Evolutionary conservation across 352 stramenopile genomes (phyloP).

Genomic region (Phytopythium mirpurense): DNA sequence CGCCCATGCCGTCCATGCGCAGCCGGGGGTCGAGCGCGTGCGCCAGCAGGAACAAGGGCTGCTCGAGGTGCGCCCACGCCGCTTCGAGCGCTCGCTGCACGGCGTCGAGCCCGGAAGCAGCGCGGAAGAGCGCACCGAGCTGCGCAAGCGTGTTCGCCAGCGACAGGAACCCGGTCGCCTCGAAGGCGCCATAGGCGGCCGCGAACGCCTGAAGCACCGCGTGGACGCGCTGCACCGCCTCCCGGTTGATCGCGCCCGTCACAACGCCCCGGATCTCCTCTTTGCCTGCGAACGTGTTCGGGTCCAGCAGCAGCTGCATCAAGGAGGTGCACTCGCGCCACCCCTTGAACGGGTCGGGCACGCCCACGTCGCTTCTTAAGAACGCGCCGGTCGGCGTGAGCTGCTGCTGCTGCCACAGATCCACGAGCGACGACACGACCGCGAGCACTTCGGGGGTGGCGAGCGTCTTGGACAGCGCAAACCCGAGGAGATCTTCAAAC

Average conservation of each 20-base stretch:
- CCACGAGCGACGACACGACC: slow-evolving; percentile 26
- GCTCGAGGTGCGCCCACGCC: slow-evolving; percentile 49
- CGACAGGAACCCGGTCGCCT: slow-evolving; percentile 10
- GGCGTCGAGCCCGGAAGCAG: slow-evolving; percentile 36
- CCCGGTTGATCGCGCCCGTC: slow-evolving; percentile 30
- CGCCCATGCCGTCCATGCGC: slow-evolving; percentile 30
- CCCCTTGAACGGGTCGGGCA: slow-evolving; percentile 21
- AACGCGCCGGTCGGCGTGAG: slow-evolving; percentile 18
- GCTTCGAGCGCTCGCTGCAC: slow-evolving; percentile 49
- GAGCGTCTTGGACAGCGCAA: slow-evolving; percentile 37
- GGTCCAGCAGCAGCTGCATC: slow-evolving; percentile 36
- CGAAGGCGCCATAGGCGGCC: slow-evolving; percentile 19
- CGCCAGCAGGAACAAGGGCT: slow-evolving; percentile 60
- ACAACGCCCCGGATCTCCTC: slow-evolving; percentile 20
- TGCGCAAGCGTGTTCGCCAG: slow-evolving; percentile 43
- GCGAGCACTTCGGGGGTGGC: slow-evolving; percentile 26
- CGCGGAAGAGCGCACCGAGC: slow-evolving; percentile 34
- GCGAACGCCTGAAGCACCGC: slow-evolving; percentile 35
- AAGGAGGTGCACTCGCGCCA: slow-evolving; percentile 28
- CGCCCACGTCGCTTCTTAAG: slow-evolving; percentile 9
- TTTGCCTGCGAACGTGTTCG: slow-evolving; percentile 27
- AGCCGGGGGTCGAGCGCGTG: slow-evolving; percentile 55
- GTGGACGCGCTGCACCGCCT: slow-evolving; percentile 32
- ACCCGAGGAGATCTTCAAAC: slow-evolving; percentile 44
- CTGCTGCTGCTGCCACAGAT: slow-evolving; percentile 22